Evolutionary conservation across 78 protist species (phyloP).

Genomic region (Protostelium mycophagum): DNA sequence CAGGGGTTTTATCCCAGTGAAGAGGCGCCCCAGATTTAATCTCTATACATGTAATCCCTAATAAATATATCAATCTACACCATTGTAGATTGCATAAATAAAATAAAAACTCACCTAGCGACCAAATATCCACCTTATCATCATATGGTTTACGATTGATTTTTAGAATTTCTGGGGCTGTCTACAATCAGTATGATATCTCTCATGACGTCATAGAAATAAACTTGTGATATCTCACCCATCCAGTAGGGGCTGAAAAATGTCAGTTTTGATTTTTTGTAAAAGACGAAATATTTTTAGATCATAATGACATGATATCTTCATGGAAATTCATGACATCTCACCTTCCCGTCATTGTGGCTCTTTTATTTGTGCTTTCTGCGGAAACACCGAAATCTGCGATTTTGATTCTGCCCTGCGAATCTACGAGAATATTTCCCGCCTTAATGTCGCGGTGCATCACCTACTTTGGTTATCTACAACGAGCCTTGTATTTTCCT

Average conservation of each 20-base stretch:
- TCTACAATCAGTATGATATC: no score
- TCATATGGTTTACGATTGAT: not conserved
- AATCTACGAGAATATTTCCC: conserved; percentile 65
- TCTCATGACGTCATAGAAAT: not conserved
- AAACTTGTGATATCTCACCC: not conserved
- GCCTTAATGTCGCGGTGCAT: conserved; percentile 75
- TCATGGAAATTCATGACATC: no score
- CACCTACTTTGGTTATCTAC: not conserved
- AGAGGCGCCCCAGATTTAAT: not conserved
- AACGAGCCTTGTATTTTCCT: not conserved
- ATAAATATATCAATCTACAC: not conserved
- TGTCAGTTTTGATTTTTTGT: not conserved
- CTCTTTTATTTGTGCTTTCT: not conserved
- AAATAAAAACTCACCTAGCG: not conserved
- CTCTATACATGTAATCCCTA: not conserved
- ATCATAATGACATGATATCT: no score
- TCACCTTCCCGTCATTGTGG: not conserved
- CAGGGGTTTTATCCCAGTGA: not conserved
- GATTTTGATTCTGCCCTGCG: conserved; percentile 44
- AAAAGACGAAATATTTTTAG: no score
- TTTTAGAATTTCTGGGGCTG: not conserved
- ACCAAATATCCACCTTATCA: not conserved
- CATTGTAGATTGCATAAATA: no score
- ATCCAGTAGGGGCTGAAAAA: not conserved
- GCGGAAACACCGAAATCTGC: conserved; percentile 62